Conservation (phyloP, 805 yeast genomes). For the Spathaspora boniae region DNA sequence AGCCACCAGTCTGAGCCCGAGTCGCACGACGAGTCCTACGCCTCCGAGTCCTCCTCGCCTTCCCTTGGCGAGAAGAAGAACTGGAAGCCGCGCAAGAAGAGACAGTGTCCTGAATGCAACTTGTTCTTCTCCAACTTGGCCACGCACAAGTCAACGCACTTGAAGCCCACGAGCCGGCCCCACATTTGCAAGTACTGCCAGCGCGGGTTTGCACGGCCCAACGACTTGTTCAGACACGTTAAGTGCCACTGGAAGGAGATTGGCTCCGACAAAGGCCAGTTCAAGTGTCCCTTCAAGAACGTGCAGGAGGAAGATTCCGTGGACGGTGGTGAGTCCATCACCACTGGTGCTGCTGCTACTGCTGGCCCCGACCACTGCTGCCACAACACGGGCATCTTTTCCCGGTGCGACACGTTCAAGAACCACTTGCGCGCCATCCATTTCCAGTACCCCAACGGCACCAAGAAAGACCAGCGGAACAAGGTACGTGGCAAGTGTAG, state of each 20-base stretch:
- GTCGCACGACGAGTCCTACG: conserved; percentile 5
- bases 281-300: conserved; percentile 72
- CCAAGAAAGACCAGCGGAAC: conserved; percentile 70
- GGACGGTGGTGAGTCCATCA: neutral
- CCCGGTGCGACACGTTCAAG: conserved; percentile 88
- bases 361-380: conserved; percentile 44
- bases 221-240: conserved; percentile 80
- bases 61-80: conserved; percentile 15
- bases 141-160: conserved; percentile 78
- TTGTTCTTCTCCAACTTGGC: conserved; percentile 73
- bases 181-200: conserved; percentile 74
- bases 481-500: conserved; percentile 72
- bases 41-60: conserved; percentile 6
- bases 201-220: conserved; percentile 84
- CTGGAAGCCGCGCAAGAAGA: conserved; percentile 55
- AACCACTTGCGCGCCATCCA: conserved; percentile 89
- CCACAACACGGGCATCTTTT: conserved; percentile 81
- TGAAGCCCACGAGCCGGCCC: conserved; percentile 69
- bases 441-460: conserved; percentile 84
- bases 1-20: conserved; percentile 1
- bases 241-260: conserved; percentile 82
- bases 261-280: conserved; percentile 63
- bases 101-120: conserved; percentile 69
- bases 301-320: conserved; percentile 14
- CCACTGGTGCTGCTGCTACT: no score